A percentile compares a stretch with the other conserved stretches of the same genome.
phyloP scores from a whole-genome alignment of 495 filamentous ascomycete species.

The Bacidia gigantensis region DNA sequence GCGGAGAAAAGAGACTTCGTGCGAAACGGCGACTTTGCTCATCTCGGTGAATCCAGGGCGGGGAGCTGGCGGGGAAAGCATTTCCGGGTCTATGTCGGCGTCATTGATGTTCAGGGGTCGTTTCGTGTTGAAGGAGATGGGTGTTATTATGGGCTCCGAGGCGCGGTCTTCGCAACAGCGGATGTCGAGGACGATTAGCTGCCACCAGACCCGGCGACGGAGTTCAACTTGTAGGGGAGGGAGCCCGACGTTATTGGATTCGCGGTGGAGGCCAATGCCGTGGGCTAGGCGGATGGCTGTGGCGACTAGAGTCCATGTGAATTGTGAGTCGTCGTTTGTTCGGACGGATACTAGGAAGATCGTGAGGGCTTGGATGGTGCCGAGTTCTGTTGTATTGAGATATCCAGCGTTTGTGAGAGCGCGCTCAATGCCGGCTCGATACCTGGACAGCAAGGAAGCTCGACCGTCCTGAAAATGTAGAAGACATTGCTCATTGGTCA shows the following conservation, averaged over 20 bases:
- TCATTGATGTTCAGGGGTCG: conserved; percentile 38
- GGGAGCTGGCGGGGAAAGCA: conserved; percentile 3
- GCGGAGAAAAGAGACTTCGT: conserved; percentile 4
- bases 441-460: conserved; percentile 27
- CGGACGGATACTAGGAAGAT: conserved; percentile 25
- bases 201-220: conserved; percentile 65
- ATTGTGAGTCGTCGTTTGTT: conserved; percentile 23
- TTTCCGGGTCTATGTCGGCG: conserved; percentile 14
- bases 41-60: conserved; percentile 15
- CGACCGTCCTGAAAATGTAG: conserved; percentile 30
- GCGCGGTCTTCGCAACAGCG: conserved; percentile 63
- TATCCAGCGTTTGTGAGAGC: conserved; percentile 35
- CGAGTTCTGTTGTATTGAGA: conserved; percentile 29
- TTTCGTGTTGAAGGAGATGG: conserved; percentile 47
- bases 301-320: conserved; percentile 21
- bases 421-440: conserved; percentile 29
- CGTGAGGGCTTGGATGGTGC: conserved; percentile 33
- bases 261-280: conserved; percentile 50
- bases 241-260: conserved; percentile 21
- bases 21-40: conserved; percentile 9
- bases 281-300: conserved; percentile 49
- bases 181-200: conserved; percentile 57
- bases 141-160: conserved; percentile 51
- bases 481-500: conserved; percentile 39
- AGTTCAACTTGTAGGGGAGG: conserved; percentile 45